Base-by-base conservation (phyloP, 1,139 yeast genomes). In the Magnusiomyces paraingens region DNA sequence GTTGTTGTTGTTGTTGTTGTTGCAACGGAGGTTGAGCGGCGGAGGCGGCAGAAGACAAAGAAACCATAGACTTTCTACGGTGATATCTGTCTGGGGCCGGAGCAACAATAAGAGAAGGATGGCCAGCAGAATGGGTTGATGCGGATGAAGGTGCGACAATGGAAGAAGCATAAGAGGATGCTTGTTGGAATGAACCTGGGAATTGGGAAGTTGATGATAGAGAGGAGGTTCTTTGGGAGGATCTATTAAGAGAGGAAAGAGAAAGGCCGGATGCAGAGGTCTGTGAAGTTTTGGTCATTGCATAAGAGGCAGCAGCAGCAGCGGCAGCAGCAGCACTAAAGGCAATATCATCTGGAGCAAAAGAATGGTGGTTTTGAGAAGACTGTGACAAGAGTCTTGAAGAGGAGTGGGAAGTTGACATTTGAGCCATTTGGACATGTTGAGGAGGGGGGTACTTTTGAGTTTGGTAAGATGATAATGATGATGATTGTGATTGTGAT, bases 31-130 rank as follows among this genome's bases (percentile, higher is more conserved):
- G 36, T 26, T 18, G 51, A 29, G 21, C 21, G 21, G 47, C 42
- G 41, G 52, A 36, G 29, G 55, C 50, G 20, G 55, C 47, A 35
- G 55, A 50, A 44, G 56, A 41, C 26, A 54, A 41, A 21, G 58
- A 43, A 17, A 53, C 36, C 29, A 58, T 53, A 11, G 62, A 63
- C 55, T 59, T 60, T 49, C 66, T 57, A 18, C 70, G 64, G 53
- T 66, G 69, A 51, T 66, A 66, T 18, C 70, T 55, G 49, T 62
- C 69, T 17, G 70, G 70, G 41, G 58, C 57, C 14, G 54, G 54
- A 21, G 52, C 51, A 12, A 53, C 53, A 5, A 50, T 38, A 11
- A 53, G 39, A 6, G 55, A 53, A 8, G 55, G 55, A 20, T 53
- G 55, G 12, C 53, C 18, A 32, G 35, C 35, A n/a, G 50, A 46